A percentile compares a stretch with the other conserved stretches of the same genome.
Conservation (phyloP, 352 stramenopile species). For the Phytopythium ostracodes region DNA sequence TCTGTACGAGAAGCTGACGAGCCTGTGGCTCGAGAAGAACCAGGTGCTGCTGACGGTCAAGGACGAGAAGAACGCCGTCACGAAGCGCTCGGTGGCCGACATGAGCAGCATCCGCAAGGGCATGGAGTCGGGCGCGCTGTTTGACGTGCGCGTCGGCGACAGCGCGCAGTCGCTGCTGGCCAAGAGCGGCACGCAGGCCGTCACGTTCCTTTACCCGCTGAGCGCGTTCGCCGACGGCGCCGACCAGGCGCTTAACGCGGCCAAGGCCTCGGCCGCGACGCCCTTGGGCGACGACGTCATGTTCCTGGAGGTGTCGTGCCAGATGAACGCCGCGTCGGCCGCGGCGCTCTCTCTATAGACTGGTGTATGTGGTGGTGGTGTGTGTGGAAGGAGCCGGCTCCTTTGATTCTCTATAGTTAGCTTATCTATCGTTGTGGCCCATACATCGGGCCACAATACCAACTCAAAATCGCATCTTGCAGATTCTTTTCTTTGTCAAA, state of each 20-base stretch:
- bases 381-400: neutral
- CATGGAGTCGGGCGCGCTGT: constrained; percentile 60
- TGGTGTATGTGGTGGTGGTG: neutral
- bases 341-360: constrained; percentile 11
- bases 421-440: constrained; percentile 3
- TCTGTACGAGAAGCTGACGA: constrained; percentile 75
- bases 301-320: constrained; percentile 79
- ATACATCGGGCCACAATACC: neutral
- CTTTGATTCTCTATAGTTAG: constrained; percentile 6
- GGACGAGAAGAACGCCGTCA: constrained; percentile 69
- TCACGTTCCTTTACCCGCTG: constrained; percentile 86
- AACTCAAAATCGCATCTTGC: neutral
- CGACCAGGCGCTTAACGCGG: constrained; percentile 34
- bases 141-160: constrained; percentile 24
- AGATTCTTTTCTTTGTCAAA: neutral
- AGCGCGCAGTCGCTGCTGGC: constrained; percentile 25
- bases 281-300: constrained; percentile 35
- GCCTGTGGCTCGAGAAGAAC: constrained; percentile 84
- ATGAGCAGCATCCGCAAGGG: constrained; percentile 78
- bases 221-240: constrained; percentile 50
- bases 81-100: constrained; percentile 68
- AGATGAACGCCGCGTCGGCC: constrained; percentile 43
- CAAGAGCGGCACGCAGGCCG: constrained; percentile 49
- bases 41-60: constrained; percentile 74
- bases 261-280: constrained; percentile 11